Evolutionary conservation across 2,329 filamentous ascomycete genomes (phyloP), one percentile per base, ranked within the genome.

Genomic region (Aureobasidium sp.): DNA sequence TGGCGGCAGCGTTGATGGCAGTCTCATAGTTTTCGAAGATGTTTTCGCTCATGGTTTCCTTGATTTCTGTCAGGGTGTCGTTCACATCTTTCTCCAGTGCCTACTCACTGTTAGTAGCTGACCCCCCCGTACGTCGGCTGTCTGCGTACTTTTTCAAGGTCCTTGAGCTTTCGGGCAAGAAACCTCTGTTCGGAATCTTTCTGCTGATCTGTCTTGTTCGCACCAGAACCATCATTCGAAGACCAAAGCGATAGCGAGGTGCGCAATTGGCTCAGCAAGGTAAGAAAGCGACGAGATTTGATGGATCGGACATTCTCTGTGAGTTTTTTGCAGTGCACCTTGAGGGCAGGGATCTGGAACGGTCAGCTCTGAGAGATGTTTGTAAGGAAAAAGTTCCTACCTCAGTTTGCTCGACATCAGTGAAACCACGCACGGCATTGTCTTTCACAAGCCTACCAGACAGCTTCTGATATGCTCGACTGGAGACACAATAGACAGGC

Each of bases 401-500:
- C 27, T 70, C 83, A 0, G 84, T 87, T 61, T 86, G 78, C 2
- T 81, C 75, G 0, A 73, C 42, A 3, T 73, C 69, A 1, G 70
- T 69, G 67, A 86, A 88, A 0, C 84, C 83, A 13, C 75, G 70
- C 1, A 82, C 74, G 11, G 72, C 65, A 1, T 74, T 71, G 57
- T 87, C 84, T 45, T 80, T 79, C 57, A 74, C 68, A 9, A 86
- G 67, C 3, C 81, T 76, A 1, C 80, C 82, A 40, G 75, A 74
- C n/a, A 87, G 70, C 65, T 84, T 83, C 65, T 88, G 84, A 58
- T 85, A 88, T 0, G 80, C 84, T 46, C 80, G 74, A 49, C 80
- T 82, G 61, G 81, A 84, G 17, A 87, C 81, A 63, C 84, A 87
- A 66, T 86, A 88, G 1, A 88, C 84, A 0, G 83, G 80, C 0